Conservation (phyloP, 352 stramenopile genomes). For the Phytophthora meadii region DNA sequence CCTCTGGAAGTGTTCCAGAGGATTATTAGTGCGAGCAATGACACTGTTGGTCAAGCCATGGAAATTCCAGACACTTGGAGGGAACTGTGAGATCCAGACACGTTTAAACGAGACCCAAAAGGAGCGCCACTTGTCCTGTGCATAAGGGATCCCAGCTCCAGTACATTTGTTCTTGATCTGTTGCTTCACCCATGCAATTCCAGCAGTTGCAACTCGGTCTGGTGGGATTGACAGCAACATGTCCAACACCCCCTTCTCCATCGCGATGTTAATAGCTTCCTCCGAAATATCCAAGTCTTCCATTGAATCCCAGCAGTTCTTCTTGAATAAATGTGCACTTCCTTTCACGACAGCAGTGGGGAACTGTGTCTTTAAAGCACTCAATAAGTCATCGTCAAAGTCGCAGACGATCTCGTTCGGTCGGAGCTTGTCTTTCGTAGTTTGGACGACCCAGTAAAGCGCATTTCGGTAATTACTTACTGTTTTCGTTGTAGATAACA, state of each 20-base stretch:
- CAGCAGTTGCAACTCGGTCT: constrained; percentile 10
- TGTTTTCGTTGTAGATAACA: constrained; percentile 2
- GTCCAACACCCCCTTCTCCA: constrained; percentile 24
- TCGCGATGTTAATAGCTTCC: constrained; percentile 20
- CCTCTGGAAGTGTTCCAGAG: constrained; percentile 23
- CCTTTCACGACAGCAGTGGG: constrained; percentile 4
- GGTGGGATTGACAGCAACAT: constrained; percentile 19
- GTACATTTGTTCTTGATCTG: constrained; percentile 23
- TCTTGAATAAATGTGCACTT: constrained; percentile 1
- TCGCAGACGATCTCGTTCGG: constrained; percentile 4
- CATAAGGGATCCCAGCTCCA: constrained; percentile 12
- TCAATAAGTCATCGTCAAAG: constrained; percentile 2
- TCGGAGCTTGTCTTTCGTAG: neutral
- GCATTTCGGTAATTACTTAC: constrained; percentile 3
- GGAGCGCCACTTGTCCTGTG: constrained; percentile 15
- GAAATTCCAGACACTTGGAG: constrained; percentile 27
- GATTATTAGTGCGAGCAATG: constrained; percentile 29
- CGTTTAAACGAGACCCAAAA: constrained; percentile 32
- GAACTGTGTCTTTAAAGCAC: neutral
- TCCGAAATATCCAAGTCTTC: constrained; percentile 21
- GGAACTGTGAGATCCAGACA: constrained; percentile 23
- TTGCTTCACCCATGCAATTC: constrained; percentile 25
- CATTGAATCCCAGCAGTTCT: constrained; percentile 13
- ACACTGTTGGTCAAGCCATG: constrained; percentile 17
- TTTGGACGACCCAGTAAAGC: constrained; percentile 1